These are phyloP conservation scores for Fusarium decemcellulare DNA, from an alignment of 2,329 filamentous ascomycete species.

Conservation along the genomic window DNA sequence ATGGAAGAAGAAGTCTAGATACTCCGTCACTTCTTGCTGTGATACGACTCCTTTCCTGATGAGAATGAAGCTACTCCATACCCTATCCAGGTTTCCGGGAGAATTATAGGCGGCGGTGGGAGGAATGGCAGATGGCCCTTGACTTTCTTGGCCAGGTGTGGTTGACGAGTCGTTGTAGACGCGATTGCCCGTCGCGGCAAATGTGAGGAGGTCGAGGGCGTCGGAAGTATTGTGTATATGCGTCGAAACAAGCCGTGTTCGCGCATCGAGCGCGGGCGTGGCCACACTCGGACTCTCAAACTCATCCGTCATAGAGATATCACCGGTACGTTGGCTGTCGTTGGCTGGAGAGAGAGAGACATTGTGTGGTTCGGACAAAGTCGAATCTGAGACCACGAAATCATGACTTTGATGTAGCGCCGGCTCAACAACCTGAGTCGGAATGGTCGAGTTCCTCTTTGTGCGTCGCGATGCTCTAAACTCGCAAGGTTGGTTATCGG, in stretches of 20 bases:
- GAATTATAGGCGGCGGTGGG: neutral
- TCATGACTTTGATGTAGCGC: neutral
- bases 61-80: slow-evolving; percentile 22
- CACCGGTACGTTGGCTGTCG: neutral
- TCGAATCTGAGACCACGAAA: neutral
- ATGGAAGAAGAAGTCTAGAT: slow-evolving; percentile 27
- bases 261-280: slow-evolving; percentile 17
- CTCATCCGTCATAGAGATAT: neutral
- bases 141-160: slow-evolving; percentile 2
- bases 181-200: slow-evolving; percentile 12
- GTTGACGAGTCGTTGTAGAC: slow-evolving; percentile 6
- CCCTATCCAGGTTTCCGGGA: neutral
- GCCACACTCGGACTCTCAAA: neutral
- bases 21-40: slow-evolving; percentile 22
- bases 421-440: neutral
- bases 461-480: slow-evolving; percentile 11
- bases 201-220: slow-evolving; percentile 27
- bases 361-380: neutral
- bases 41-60: slow-evolving; percentile 29
- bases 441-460: neutral
- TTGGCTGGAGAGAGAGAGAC: neutral
- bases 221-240: slow-evolving; percentile 30
- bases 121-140: neutral
- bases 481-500: slow-evolving; percentile 17
- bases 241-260: slow-evolving; percentile 25